These are phyloP conservation scores for Antitrichia curtipendula DNA, from an alignment of 225 moss, liverwort and hornwort species.

Conservation along the genomic window DNA sequence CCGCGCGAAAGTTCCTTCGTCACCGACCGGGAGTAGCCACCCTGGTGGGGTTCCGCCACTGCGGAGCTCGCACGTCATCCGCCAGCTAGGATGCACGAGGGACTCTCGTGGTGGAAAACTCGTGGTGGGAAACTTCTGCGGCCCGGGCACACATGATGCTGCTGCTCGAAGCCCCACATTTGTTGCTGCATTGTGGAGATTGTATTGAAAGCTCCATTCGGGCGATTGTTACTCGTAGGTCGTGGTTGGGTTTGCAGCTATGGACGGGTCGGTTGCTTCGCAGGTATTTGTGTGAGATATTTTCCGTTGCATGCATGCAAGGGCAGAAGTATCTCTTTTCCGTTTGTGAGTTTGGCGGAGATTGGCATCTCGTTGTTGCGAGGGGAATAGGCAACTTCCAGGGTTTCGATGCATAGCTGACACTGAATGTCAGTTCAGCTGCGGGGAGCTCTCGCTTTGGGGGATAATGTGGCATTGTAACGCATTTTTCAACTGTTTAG, in stretches of 20 bases:
- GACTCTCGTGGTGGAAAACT: neutral
- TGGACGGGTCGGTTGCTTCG: slow-evolving; percentile 3
- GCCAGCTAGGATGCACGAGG: neutral
- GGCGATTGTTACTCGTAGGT: neutral
- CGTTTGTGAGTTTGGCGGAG: neutral
- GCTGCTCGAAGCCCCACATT: neutral
- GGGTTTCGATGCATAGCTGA: neutral
- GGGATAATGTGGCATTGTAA: neutral
- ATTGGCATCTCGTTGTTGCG: neutral
- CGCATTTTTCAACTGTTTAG: neutral
- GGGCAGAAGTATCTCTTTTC: neutral
- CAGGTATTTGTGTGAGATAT: slow-evolving; percentile 4
- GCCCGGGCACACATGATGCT: neutral
- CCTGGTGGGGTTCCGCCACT: neutral
- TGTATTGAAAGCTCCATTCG: neutral
- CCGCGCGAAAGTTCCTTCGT: neutral
- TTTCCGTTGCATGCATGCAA: neutral
- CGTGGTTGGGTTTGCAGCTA: neutral
- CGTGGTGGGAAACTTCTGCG: neutral
- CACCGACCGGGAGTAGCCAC: neutral
- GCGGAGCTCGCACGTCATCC: neutral
- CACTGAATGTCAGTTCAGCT: neutral
- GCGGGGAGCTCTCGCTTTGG: neutral
- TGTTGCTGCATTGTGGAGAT: neutral
- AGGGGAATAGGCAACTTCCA: neutral